Evolutionary conservation across 345 rosid genomes (phyloP).

Genomic region (Raphanus sativus): DNA sequence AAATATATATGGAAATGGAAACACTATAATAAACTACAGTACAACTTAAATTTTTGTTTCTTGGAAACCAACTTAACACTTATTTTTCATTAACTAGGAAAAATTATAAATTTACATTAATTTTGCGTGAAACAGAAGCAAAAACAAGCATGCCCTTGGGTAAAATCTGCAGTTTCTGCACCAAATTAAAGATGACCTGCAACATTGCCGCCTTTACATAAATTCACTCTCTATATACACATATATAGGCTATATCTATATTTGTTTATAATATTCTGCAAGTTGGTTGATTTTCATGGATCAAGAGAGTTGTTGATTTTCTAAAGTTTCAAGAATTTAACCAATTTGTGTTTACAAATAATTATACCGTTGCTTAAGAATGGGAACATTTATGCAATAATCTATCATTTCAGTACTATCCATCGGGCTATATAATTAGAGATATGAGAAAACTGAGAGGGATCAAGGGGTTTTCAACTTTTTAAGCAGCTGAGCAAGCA

Average conservation of each 20-base stretch:
- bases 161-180: conserved; percentile 40
- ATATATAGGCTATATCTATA: conserved; percentile 8
- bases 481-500: conserved; percentile 11
- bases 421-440: background rate
- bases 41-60: background rate
- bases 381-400: background rate
- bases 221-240: conserved; percentile 11
- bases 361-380: background rate
- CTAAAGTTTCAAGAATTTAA: background rate
- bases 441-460: conserved; percentile 7
- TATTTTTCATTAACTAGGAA: background rate
- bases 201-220: conserved; percentile 38
- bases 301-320: background rate
- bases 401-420: background rate
- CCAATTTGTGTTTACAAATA: conserved; percentile 1
- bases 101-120: conserved; percentile 1
- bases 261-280: conserved; percentile 3
- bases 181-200: conserved; percentile 39
- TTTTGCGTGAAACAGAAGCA: conserved; percentile 36
- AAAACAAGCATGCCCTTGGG: conserved; percentile 35
- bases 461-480: conserved; percentile 1
- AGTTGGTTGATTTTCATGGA: background rate
- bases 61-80: background rate
- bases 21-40: background rate
- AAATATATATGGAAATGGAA: background rate